Conservation (phyloP, 371 early-diverging fungal genomes). For the Apophysomyces elegans region DNA sequence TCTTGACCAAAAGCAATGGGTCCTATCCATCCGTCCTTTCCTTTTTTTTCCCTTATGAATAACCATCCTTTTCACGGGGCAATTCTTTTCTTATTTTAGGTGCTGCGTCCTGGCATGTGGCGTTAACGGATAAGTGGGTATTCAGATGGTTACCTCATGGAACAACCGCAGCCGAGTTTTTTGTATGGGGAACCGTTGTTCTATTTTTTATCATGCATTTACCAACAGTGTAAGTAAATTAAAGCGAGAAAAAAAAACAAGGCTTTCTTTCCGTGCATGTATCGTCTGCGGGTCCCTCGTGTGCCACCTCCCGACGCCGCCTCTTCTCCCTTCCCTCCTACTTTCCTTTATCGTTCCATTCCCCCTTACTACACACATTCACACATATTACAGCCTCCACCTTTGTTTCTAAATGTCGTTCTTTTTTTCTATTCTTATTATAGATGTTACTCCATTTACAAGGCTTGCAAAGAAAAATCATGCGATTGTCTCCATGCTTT, state of each 20-base stretch:
- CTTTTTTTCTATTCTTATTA: background rate
- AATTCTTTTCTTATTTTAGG: conserved; percentile 26
- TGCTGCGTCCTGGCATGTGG: conserved; percentile 44
- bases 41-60: no score
- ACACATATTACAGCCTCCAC: no score
- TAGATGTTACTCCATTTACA: conserved; percentile 53
- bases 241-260: no score
- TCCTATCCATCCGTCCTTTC: no score
- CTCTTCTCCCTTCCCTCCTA: background rate
- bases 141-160: conserved; percentile 30
- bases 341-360: no score
- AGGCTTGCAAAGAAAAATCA: conserved; percentile 58
- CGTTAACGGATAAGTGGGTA: conserved; percentile 27
- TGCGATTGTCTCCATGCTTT: conserved; percentile 14
- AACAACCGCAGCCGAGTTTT: conserved; percentile 42
- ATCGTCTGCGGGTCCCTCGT: no score
- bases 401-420: no score
- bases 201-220: conserved; percentile 45
- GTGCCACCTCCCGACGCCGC: no score
- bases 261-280: no score
- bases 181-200: conserved; percentile 39
- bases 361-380: no score
- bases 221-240: conserved; percentile 43
- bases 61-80: no score
- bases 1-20: no score